Conservation (phyloP, 129 eudicot species). For the Daucus carota region DH1_v3.0 NC_030389.2:42512001-42512500, state of each 20-base stretch:
- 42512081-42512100: conserved; percentile 84
- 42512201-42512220: not conserved
- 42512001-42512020: not conserved
- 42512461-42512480: not conserved
- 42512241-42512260: not conserved
- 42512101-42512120: conserved; percentile 68
- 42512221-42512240: not conserved
- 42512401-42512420: not conserved
- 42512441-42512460: not conserved
- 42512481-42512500: not conserved
- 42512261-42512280: not conserved
- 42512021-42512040: not conserved
- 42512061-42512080: conserved; percentile 87
- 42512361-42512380: too few relatives aligned
- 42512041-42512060: not conserved
- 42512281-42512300: not conserved
- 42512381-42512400: too few relatives aligned
- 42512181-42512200: not conserved
- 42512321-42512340: not conserved
- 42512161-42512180: not conserved
- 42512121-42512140: conserved; percentile 81
- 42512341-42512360: not conserved
- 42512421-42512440: not conserved
- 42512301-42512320: not conserved
- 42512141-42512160: not conserved